phyloP scores from a whole-genome alignment of 2,329 filamentous ascomycete species.

The Pestalotiopsis sp. region DNA sequence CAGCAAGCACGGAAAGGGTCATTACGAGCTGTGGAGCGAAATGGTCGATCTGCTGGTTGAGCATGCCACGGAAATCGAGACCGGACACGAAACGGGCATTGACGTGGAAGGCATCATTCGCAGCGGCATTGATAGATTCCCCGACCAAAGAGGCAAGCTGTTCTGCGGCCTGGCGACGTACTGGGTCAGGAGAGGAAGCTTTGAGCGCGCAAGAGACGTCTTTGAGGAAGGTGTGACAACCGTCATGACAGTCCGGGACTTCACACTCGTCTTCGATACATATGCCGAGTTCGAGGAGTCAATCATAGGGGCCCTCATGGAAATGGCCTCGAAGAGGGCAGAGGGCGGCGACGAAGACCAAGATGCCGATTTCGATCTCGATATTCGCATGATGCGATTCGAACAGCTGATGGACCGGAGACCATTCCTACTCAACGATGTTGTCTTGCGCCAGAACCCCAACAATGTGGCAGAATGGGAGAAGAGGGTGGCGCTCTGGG shows the following conservation, averaged over 20 bases:
- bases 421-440: slow-evolving; percentile 95
- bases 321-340: slow-evolving; percentile 78
- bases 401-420: slow-evolving; percentile 97
- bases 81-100: slow-evolving; percentile 78
- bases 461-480: slow-evolving; percentile 97
- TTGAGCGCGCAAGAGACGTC: slow-evolving; percentile 88
- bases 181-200: slow-evolving; percentile 91
- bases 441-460: slow-evolving; percentile 91
- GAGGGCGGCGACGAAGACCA: slow-evolving; percentile 78
- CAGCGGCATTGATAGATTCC: slow-evolving; percentile 87
- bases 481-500: slow-evolving; percentile 94
- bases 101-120: slow-evolving; percentile 91
- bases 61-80: slow-evolving; percentile 84
- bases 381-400: slow-evolving; percentile 96
- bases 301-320: slow-evolving; percentile 89
- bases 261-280: slow-evolving; percentile 93
- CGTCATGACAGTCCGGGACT: slow-evolving; percentile 98
- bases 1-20: slow-evolving; percentile 91
- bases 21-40: slow-evolving; percentile 96
- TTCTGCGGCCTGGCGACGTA: slow-evolving; percentile 96
- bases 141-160: slow-evolving; percentile 90
- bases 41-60: slow-evolving; percentile 95
- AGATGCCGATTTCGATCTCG: slow-evolving; percentile 88
- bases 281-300: slow-evolving; percentile 98
- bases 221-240: slow-evolving; percentile 97